Evolutionary conservation across 176 grass and related monocot genomes (phyloP).

Genomic region (Saccharum officinarum): DNA sequence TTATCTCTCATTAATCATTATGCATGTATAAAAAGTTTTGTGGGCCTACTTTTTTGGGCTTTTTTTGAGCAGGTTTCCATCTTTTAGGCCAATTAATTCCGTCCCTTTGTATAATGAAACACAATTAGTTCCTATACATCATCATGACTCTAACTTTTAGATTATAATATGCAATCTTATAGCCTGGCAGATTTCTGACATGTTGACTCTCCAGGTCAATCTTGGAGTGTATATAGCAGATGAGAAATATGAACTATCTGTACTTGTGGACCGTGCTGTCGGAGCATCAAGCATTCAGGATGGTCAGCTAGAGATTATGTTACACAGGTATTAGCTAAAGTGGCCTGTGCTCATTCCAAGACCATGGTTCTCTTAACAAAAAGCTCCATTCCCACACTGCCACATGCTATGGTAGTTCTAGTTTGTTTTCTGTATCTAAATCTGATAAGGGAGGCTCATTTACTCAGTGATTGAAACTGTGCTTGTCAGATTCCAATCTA

Average conservation of each 20-base stretch:
- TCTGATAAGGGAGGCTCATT: neutral
- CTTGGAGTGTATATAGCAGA: conserved; percentile 69
- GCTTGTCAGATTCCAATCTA: too few relatives aligned
- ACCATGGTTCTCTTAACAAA: neutral
- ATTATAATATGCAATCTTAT: neutral
- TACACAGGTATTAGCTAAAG: conserved; percentile 64
- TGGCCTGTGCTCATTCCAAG: neutral
- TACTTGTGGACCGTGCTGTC: conserved; percentile 85
- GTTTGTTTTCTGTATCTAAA: conserved; percentile 10
- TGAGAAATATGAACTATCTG: conserved; percentile 73
- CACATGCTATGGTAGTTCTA: neutral
- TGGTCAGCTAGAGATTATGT: conserved; percentile 86
- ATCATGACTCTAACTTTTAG: neutral
- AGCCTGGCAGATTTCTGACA: conserved; percentile 7
- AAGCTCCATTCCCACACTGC: neutral
- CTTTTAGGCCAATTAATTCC: too few relatives aligned
- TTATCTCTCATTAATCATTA: too few relatives aligned
- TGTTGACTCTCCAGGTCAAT: conserved; percentile 63
- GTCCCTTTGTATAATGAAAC: neutral
- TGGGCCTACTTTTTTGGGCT: too few relatives aligned
- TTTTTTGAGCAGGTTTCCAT: too few relatives aligned
- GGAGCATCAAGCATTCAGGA: conserved; percentile 93
- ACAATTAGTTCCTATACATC: neutral
- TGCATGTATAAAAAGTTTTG: too few relatives aligned
- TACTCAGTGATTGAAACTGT: neutral